Base-by-base conservation (phyloP, 2,329 filamentous ascomycete genomes). In the Leptographium radiaticola region DNA sequence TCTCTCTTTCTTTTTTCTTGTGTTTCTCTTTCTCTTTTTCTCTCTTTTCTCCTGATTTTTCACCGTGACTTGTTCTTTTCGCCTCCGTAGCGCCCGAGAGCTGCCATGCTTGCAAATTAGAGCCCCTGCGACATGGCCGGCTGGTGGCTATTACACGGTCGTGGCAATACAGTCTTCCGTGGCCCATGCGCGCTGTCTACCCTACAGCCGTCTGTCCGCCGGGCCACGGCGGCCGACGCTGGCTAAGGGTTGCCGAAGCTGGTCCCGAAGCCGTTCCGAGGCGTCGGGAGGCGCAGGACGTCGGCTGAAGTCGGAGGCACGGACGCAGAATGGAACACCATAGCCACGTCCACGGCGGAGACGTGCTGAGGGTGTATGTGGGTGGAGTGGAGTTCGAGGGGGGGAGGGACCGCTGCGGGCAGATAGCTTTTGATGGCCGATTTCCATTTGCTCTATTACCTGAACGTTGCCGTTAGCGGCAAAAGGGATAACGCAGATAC, bases 261-360 rank as follows among this genome's bases (percentile, higher is more conserved):
- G 10, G 33, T 44, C 30, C 53, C 50, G 49, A 45, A 38, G 46
- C 53, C 49, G 53, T 48, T 25, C 53, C 53, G 49, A 52, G 31
- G 53, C 15, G 15, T 46, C 46, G 50, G 50, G 7, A 15, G 36
- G 38, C 12, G 8, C 7, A 38, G 11, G n/a, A 11, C 12, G 15
- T 30, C 49, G 54, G 54, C 42, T 50, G 46, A 55, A 55, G 50
- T 55, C 51, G 54, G 52, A 42, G 39, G 30, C 25, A 20, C 47
- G 47, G 47, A 25, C 25, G 20, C 11, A 45, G 43, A 45, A 45
- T 45, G 43, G 30, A 45, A 45, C 43, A 31, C 20, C 43, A 45
- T 31, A 45, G 43, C 43, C 43, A 45, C 30, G 43, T 20, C 39
- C 31, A 25, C 44, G 44, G 44, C 44, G 44, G 30, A 46, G 30